Evolutionary conservation across 257 asterid species (phyloP).

Genomic region (Anisodus tanguticus): DNA sequence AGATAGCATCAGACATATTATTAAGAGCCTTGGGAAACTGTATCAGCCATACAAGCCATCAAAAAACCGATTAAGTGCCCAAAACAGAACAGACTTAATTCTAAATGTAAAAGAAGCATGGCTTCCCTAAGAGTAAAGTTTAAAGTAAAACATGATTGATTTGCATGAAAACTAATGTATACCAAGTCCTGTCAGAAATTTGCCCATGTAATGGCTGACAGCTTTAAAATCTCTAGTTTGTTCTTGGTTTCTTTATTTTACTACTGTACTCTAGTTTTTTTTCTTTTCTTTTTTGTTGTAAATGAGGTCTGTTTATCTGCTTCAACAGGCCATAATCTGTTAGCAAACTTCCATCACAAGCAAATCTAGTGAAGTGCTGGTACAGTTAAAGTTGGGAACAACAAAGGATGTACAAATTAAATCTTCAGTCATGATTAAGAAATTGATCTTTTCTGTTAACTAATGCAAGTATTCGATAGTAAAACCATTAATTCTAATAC

Average conservation of each 20-base stretch:
- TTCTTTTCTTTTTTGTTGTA: neutral
- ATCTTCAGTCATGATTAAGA: neutral
- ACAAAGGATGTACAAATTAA: neutral
- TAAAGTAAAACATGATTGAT: neutral
- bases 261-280: too few relatives aligned
- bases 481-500: neutral
- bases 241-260: neutral
- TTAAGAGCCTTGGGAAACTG: neutral
- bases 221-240: neutral
- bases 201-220: neutral
- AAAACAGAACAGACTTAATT: neutral
- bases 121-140: neutral
- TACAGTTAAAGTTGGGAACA: neutral
- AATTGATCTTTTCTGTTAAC: neutral
- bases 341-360: neutral
- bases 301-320: conserved; percentile 10
- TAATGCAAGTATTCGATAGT: neutral
- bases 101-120: neutral
- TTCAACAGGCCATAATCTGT: neutral
- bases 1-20: neutral
- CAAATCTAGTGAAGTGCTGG: neutral
- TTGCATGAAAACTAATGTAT: neutral
- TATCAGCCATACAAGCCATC: neutral
- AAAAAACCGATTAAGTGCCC: neutral
- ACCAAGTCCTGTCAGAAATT: neutral